Conservation (phyloP, 345 rosid genomes). For the Acer yangbiense region DNA sequence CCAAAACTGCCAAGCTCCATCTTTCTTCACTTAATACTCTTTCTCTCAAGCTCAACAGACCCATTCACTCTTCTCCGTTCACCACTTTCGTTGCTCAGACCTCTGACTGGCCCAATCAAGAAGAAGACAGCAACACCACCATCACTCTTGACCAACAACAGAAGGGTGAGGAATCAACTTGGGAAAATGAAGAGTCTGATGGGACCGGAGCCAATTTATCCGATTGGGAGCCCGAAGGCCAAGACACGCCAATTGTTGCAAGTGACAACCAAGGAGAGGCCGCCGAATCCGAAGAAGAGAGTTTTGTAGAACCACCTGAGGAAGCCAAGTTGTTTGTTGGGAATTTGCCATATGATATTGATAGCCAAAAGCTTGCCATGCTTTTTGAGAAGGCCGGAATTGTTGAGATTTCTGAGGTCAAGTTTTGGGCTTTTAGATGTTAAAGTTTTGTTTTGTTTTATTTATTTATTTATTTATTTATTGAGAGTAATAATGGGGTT, state of each 20-base stretch:
- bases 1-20: conserved; percentile 36
- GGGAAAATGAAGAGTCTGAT: conserved; percentile 38
- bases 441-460: background rate
- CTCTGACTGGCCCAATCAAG: conserved; percentile 53
- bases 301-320: conserved; percentile 60
- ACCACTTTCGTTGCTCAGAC: conserved; percentile 59
- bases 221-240: conserved; percentile 43
- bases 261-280: conserved; percentile 25
- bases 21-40: conserved; percentile 26
- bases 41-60: conserved; percentile 39
- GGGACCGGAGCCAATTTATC: conserved; percentile 35
- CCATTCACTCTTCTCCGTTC: conserved; percentile 39
- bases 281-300: conserved; percentile 32
- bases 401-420: conserved; percentile 94
- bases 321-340: conserved; percentile 90
- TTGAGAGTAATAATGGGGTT: background rate
- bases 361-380: conserved; percentile 79
- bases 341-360: conserved; percentile 77
- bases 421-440: conserved; percentile 1
- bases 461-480: too few relatives aligned
- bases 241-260: conserved; percentile 24
- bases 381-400: conserved; percentile 86
- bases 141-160: conserved; percentile 34
- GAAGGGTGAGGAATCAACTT: conserved; percentile 13
- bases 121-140: conserved; percentile 42